These are phyloP conservation scores for Vitis cinerea DNA, from an alignment of 164 flowering plant genomes.

Conservation along the genomic window DNA sequence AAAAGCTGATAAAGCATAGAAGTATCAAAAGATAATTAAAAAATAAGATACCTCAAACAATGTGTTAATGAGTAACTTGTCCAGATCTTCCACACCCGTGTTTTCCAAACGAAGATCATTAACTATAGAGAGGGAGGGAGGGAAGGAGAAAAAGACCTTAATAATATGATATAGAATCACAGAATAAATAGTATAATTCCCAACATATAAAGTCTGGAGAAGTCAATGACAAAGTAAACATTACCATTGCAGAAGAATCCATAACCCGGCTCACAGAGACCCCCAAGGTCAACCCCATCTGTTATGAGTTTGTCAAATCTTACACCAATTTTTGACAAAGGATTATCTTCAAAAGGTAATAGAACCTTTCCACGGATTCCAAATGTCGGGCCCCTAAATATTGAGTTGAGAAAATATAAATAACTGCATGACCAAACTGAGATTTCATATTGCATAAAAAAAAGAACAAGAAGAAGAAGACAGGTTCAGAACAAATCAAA, in stretches of 20 bases:
- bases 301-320: slow-evolving; percentile 74
- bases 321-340: slow-evolving; percentile 74
- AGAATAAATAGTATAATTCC: no score
- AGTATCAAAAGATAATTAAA: not conserved
- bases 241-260: slow-evolving; percentile 91
- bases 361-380: slow-evolving; percentile 77
- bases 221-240: not conserved
- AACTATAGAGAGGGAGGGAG: slow-evolving; percentile 33
- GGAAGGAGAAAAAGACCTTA: slow-evolving; percentile 13
- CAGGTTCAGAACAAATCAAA: no score
- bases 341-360: slow-evolving; percentile 74
- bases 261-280: slow-evolving; percentile 63
- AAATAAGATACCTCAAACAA: slow-evolving; percentile 68
- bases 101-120: slow-evolving; percentile 72
- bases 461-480: no score
- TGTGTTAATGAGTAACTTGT: slow-evolving; percentile 67
- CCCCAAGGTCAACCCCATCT: slow-evolving; percentile 92
- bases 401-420: not conserved
- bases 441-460: not conserved
- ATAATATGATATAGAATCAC: not conserved
- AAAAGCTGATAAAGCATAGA: not conserved
- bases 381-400: slow-evolving; percentile 66
- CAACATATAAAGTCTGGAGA: not conserved
- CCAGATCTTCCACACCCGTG: slow-evolving; percentile 58
- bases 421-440: not conserved